phyloP scores from a whole-genome alignment of 2,329 filamentous ascomycete genomes.

The Tolypocladium pustulatum region DNA sequence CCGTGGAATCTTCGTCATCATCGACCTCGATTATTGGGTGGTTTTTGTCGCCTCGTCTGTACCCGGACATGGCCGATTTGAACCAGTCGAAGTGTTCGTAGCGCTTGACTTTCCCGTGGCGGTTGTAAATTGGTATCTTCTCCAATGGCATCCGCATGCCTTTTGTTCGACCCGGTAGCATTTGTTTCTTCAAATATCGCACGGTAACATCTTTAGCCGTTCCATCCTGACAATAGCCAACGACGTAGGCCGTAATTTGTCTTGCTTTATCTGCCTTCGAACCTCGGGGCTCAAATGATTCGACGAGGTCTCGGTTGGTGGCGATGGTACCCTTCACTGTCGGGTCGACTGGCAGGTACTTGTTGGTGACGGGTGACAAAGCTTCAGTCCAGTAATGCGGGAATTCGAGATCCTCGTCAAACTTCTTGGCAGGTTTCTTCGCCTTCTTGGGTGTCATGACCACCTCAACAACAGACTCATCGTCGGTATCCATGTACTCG shows the following conservation, averaged over 20 bases:
- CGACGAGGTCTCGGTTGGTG: conserved; percentile 59
- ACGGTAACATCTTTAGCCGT: conserved; percentile 93
- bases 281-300: conserved; percentile 73
- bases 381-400: conserved; percentile 93
- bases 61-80: conserved; percentile 65
- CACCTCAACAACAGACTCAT: conserved; percentile 49
- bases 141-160: conserved; percentile 68
- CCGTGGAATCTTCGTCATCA: conserved; percentile 66
- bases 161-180: conserved; percentile 83
- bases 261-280: conserved; percentile 74
- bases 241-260: conserved; percentile 81
- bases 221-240: conserved; percentile 73
- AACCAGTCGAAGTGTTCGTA: conserved; percentile 87
- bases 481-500: conserved; percentile 38
- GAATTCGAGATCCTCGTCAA: conserved; percentile 68
- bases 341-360: conserved; percentile 69
- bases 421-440: conserved; percentile 33
- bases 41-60: conserved; percentile 39
- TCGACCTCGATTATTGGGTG: conserved; percentile 59
- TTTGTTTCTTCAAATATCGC: conserved; percentile 72
- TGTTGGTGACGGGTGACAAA: conserved; percentile 69
- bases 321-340: conserved; percentile 59
- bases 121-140: conserved; percentile 71
- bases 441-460: conserved; percentile 28
- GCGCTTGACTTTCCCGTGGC: conserved; percentile 63